phyloP scores from a whole-genome alignment of 192 early-diverging fungal genomes.

The Podila epigama region DNA sequence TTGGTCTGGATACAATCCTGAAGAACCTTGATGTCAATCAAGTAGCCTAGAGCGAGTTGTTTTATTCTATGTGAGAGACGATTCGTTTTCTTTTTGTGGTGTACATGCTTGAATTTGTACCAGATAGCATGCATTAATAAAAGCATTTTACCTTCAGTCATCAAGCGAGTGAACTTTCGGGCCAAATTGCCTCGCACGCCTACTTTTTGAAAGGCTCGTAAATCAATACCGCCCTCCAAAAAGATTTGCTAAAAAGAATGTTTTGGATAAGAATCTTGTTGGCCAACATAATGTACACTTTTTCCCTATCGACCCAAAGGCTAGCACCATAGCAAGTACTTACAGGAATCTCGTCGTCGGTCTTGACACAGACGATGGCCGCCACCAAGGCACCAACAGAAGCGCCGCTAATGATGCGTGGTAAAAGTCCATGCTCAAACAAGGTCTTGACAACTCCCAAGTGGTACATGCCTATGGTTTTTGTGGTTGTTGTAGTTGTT shows the following conservation, averaged over 20 bases:
- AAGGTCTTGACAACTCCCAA: conserved; percentile 83
- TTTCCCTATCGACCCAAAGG: too few species aligned
- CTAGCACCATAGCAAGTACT: conserved; percentile 1
- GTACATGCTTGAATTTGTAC: too few species aligned
- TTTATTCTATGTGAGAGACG: too few species aligned
- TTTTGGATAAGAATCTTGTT: neutral
- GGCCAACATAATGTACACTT: neutral
- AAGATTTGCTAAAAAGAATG: conserved; percentile 19
- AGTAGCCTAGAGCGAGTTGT: conserved; percentile 55
- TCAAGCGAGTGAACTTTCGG: conserved; percentile 69
- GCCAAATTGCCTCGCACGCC: conserved; percentile 60
- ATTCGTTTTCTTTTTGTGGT: too few species aligned
- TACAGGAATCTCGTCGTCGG: conserved; percentile 77
- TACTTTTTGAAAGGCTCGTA: conserved; percentile 71
- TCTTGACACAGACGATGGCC: conserved; percentile 76
- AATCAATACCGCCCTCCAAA: conserved; percentile 63
- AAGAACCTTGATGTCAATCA: conserved; percentile 79
- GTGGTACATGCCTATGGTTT: conserved; percentile 76
- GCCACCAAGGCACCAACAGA: conserved; percentile 79
- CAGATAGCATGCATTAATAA: too few species aligned
- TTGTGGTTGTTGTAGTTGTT: too few species aligned
- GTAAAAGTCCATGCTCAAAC: conserved; percentile 66
- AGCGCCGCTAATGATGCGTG: conserved; percentile 80
- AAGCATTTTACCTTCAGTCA: conserved; percentile 66
- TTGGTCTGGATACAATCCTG: conserved; percentile 76